A percentile compares a stretch with the other conserved stretches of the same genome.
These are phyloP conservation scores for Prunus dulcis DNA, from an alignment of 306 rosid species.

Conservation along the genomic window DNA sequence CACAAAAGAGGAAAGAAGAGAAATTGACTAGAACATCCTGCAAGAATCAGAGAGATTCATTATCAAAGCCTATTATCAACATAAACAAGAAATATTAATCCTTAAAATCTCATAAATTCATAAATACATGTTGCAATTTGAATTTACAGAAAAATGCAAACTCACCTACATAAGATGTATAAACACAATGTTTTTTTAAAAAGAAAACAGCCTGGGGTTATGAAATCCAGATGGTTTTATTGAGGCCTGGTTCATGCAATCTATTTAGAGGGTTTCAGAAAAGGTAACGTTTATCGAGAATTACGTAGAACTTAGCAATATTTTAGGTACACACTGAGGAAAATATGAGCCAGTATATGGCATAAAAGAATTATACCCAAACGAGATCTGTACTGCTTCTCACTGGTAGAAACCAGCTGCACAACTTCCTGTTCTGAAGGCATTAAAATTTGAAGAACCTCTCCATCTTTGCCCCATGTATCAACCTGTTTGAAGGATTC, in stretches of 20 bases:
- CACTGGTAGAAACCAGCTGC: constrained; percentile 56
- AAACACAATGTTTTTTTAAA: no score
- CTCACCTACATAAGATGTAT: not conserved
- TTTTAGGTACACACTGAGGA: not conserved
- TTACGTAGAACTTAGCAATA: not conserved
- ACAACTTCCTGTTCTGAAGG: constrained; percentile 69
- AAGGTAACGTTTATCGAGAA: not conserved
- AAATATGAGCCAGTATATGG: not conserved
- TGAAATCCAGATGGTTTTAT: not conserved
- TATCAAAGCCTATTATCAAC: not conserved
- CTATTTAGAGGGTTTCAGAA: not conserved
- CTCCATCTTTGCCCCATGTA: constrained; percentile 79
- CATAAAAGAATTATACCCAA: constrained; percentile 40
- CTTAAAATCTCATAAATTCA: not conserved
- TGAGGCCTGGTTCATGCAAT: not conserved
- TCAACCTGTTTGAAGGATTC: constrained; percentile 54
- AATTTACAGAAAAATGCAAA: not conserved
- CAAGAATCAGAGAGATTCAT: not conserved
- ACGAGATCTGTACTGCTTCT: constrained; percentile 46
- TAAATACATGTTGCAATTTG: not conserved
- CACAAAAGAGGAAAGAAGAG: not conserved
- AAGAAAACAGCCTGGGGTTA: no score
- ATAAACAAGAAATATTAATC: not conserved
- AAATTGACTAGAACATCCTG: not conserved
- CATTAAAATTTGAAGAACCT: constrained; percentile 53